Evolutionary conservation across 2,329 filamentous ascomycete species (phyloP).

Genomic region (Pseudocercospora ulei): DNA sequence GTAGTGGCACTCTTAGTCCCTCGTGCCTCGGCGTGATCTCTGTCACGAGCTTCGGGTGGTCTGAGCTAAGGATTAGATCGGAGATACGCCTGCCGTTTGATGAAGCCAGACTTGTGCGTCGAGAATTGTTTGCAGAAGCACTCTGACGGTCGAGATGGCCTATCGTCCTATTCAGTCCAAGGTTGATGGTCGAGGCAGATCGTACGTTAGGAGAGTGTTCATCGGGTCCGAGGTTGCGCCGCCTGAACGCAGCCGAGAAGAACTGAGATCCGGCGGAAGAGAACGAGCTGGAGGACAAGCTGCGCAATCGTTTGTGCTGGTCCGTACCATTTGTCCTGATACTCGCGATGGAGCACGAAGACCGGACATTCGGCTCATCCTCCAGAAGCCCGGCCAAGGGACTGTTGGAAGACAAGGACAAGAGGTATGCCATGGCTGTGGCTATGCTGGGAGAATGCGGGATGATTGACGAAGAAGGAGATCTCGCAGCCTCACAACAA

Average conservation of each 20-base stretch:
- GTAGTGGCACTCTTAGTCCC: not conserved
- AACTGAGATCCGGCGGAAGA: constrained; percentile 24
- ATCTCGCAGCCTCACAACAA: constrained; percentile 4
- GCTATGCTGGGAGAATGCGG: constrained; percentile 7
- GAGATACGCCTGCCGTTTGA: constrained; percentile 1
- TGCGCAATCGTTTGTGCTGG: constrained; percentile 25
- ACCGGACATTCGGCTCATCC: constrained; percentile 12
- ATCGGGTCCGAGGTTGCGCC: constrained; percentile 11
- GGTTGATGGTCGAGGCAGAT: constrained; percentile 14
- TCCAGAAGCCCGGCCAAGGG: constrained; percentile 11
- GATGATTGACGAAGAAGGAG: constrained; percentile 4
- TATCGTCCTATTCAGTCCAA: constrained; percentile 13
- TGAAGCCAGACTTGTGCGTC: constrained; percentile 18
- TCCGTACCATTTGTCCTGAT: constrained; percentile 24
- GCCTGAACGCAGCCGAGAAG: constrained; percentile 12
- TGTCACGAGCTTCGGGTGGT: not conserved
- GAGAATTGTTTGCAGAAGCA: constrained; percentile 13
- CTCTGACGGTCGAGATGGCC: constrained; percentile 9
- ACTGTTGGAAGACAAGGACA: constrained; percentile 12
- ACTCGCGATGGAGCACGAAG: constrained; percentile 24
- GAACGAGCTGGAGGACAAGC: constrained; percentile 27
- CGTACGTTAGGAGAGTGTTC: constrained; percentile 2
- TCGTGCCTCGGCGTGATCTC: not conserved
- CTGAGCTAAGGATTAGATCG: not conserved
- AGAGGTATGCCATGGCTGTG: constrained; percentile 14